A percentile compares a stretch with the other conserved stretches of the same genome.
Evolutionary conservation across 2,329 filamentous ascomycete species (phyloP).

Genomic region (Sporothrix curviconia): DNA sequence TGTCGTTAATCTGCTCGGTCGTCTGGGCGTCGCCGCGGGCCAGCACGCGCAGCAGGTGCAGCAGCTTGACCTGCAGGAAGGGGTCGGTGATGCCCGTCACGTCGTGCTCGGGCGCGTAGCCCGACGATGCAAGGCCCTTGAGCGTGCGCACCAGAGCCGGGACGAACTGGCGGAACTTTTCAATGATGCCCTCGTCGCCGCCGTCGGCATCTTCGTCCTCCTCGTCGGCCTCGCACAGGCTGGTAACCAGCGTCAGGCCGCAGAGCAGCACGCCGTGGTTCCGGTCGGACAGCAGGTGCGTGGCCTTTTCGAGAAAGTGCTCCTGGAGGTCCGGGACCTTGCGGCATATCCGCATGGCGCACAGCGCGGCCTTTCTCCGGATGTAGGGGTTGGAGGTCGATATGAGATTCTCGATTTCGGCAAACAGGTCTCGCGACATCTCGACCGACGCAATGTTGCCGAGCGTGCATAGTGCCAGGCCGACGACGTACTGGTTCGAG

Average conservation of each 20-base stretch:
- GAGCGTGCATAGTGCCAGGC: slow-evolving; percentile 88
- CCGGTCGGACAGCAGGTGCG: slow-evolving; percentile 78
- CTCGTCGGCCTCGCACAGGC: slow-evolving; percentile 91
- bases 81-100: slow-evolving; percentile 97
- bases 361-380: slow-evolving; percentile 91
- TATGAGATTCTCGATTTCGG: slow-evolving; percentile 87
- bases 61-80: slow-evolving; percentile 93
- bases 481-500: slow-evolving; percentile 97
- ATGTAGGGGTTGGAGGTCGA: slow-evolving; percentile 98
- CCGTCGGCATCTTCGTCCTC: slow-evolving; percentile 89
- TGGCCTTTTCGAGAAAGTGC: slow-evolving; percentile 92
- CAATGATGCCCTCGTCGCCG: slow-evolving; percentile 81
- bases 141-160: slow-evolving; percentile 80
- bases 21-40: slow-evolving; percentile 79
- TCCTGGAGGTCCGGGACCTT: slow-evolving; percentile 97
- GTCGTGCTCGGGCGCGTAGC: slow-evolving; percentile 95
- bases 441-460: slow-evolving; percentile 97
- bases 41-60: slow-evolving; percentile 77
- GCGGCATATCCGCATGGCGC: slow-evolving; percentile 96
- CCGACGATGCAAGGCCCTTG: slow-evolving; percentile 87
- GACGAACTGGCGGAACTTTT: slow-evolving; percentile 84
- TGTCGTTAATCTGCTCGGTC: slow-evolving; percentile 98
- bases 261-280: slow-evolving; percentile 95
- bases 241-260: slow-evolving; percentile 82
- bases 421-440: slow-evolving; percentile 95